Evolutionary conservation across 2,329 filamentous ascomycete genomes (phyloP), one percentile per base, ranked within the genome.

Genomic region (Fusarium tjaetaba): DNA sequence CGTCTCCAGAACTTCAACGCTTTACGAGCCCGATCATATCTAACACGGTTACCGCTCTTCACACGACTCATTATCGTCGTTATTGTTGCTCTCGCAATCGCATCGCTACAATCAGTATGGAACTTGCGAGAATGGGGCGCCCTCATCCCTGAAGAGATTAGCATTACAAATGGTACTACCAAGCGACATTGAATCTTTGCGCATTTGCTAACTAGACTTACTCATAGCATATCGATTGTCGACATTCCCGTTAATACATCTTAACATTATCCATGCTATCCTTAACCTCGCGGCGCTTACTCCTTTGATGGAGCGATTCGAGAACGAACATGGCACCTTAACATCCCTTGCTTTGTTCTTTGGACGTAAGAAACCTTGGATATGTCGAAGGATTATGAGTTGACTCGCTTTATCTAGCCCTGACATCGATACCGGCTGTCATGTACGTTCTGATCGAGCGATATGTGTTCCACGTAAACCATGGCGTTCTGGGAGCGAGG

Each of bases 221-320:
- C 8, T 24, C 22, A 45, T 41, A 97, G 95, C 97, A 85, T 96
- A 98, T 83, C 92, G 96, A 70, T 88, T 97, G 41, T 98, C 97
- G 80, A 97, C 96, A 1, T 99, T 94, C 80, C 94, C 95, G 2
- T 86, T 99, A 64, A 91, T 98, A 68, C 96, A 99, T 81, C 82
- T 90, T 49, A 93, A 92, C 77, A 88, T 97, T 80, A 86, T 97
- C 76, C 96, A 98, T 82, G 88, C 92, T 70, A 79, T 95, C 60
- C 85, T 97, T 79, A 97, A 98, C 82, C 81, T 94, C 30, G 59
- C 97, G 72, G 93, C 94, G 28, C 82, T 98, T 71, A 91, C 92
- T 43, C 96, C 96, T n/a, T 86, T 99, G 58, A 85, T 99, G 81
- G 96, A 98, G 83, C 90, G 95, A 70, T 99, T 98, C 82, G 96